Base-by-base conservation (phyloP, 208 protist genomes). In the Trypanosoma caninum region DNA sequence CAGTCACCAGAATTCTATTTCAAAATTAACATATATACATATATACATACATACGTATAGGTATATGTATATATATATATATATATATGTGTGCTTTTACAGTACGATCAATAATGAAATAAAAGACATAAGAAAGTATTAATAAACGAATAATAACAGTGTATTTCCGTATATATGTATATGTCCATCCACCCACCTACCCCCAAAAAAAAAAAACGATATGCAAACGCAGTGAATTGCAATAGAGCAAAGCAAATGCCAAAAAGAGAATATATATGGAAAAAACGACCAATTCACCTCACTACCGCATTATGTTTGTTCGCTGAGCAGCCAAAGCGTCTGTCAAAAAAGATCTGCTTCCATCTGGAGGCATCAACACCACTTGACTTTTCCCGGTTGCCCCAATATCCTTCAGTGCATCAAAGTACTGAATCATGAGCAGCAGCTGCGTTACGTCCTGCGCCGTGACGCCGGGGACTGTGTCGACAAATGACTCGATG, bases 351-450 rank as follows among this genome's bases (percentile, higher is more conserved):
- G 25, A 37, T 34, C 27, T 6, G 38, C n/a, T 25, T 40, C 28
- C 59, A 0, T 20, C 38, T 40, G 48, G 42, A 0, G 80, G 80
- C 45, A 91, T 50, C 35, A 91, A 30, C 18, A 91, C 70, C 11
- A 91, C 59, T 10, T 68, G 44, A 56, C 78, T 87, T 2, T 73
- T 65, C 22, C 37, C 41, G 1, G 70, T 52, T 6, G 42, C 47
- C 13, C 80, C 84, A 7, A 92, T 73, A 30, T 85, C 85, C 63
- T 92, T 92, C 74, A 92, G 70, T 44, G 85, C 66, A 56, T 92
- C 82, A 56, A 89, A 92, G 75, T 89, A 89, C 69, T 92, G 85
- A 45, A 87, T 92, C 52, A 92, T 65, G 31, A 92, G 61, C 2
- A 89, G 59, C 56, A 92, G 65, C 45, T 85, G 76, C 79, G 89